These are phyloP conservation scores for Eimeria sp. DNA, from an alignment of 169 alveolate species.

Conservation along the genomic window DNA sequence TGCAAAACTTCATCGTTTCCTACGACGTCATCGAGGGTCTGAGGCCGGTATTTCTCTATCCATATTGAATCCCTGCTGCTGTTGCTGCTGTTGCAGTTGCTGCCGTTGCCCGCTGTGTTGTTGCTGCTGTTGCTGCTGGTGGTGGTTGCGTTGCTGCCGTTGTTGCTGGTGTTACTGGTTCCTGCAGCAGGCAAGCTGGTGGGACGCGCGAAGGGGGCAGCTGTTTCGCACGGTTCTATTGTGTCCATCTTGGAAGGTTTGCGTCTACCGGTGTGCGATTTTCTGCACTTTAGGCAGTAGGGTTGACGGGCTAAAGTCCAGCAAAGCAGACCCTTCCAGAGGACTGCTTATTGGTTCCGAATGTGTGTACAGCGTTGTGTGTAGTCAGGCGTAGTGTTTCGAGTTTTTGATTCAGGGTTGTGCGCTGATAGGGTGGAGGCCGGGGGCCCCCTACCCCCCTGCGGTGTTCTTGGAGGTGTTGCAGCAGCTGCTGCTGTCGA, in stretches of 20 bases:
- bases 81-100: slow-evolving; percentile 55
- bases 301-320: no score
- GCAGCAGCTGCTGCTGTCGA: neutral
- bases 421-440: neutral
- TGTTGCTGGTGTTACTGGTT: slow-evolving; percentile 26
- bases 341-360: no score
- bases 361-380: no score
- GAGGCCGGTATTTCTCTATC: slow-evolving; percentile 99
- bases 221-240: neutral
- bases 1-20: slow-evolving; percentile 97
- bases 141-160: no score
- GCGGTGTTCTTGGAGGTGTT: neutral
- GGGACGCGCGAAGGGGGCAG: slow-evolving; percentile 35
- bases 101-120: neutral
- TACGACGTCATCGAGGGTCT: slow-evolving; percentile 96
- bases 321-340: no score
- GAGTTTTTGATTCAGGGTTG: neutral
- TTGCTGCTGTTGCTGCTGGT: slow-evolving; percentile 20
- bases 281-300: no score
- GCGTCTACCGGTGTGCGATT: no score
- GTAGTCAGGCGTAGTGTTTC: neutral
- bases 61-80: slow-evolving; percentile 86
- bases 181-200: neutral
- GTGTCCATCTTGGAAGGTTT: neutral
- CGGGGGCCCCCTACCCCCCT: slow-evolving; percentile 1